These are phyloP conservation scores for Scutellaria minor DNA, from an alignment of 257 asterid species.

Conservation along the genomic window DNA sequence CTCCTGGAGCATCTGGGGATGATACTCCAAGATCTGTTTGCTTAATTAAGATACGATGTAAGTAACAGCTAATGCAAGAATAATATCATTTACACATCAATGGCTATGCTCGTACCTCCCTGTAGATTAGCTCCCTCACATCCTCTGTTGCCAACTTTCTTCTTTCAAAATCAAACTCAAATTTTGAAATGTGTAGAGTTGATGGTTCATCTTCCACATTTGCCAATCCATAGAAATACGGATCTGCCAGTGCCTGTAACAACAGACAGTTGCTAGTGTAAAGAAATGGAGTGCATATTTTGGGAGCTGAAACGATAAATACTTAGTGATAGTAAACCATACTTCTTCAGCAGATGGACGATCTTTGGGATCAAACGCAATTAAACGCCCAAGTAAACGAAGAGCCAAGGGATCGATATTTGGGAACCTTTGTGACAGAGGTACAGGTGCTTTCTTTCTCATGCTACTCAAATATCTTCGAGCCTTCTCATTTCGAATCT, in stretches of 20 bases:
- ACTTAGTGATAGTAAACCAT: conserved; percentile 29
- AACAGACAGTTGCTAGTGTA: conserved; percentile 32
- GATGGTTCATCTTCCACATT: conserved; percentile 92
- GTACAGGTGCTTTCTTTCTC: conserved; percentile 71
- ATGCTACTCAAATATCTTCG: conserved; percentile 85
- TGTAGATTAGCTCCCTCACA: conserved; percentile 82
- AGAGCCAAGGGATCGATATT: conserved; percentile 87
- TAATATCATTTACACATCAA: conserved; percentile 32
- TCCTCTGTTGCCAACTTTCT: conserved; percentile 74
- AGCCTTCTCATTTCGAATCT: conserved; percentile 96
- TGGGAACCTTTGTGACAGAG: conserved; percentile 77
- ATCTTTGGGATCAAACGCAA: conserved; percentile 94
- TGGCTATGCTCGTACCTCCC: conserved; percentile 66
- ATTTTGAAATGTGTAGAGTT: conserved; percentile 77
- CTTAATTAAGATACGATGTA: conserved; percentile 49
- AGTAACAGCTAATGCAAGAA: conserved; percentile 43
- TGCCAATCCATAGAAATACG: conserved; percentile 78
- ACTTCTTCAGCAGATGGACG: conserved; percentile 93
- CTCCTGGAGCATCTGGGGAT: conserved; percentile 99
- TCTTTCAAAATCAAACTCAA: conserved; percentile 93
- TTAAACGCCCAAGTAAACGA: conserved; percentile 74
- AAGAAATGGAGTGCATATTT: background rate
- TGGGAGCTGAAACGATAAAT: background rate
- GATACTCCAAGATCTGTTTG: conserved; percentile 98
- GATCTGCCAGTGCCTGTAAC: conserved; percentile 83